These are phyloP conservation scores for Mucor mucedo DNA, from an alignment of 371 early-diverging fungal genomes.

Conservation along the genomic window DNA sequence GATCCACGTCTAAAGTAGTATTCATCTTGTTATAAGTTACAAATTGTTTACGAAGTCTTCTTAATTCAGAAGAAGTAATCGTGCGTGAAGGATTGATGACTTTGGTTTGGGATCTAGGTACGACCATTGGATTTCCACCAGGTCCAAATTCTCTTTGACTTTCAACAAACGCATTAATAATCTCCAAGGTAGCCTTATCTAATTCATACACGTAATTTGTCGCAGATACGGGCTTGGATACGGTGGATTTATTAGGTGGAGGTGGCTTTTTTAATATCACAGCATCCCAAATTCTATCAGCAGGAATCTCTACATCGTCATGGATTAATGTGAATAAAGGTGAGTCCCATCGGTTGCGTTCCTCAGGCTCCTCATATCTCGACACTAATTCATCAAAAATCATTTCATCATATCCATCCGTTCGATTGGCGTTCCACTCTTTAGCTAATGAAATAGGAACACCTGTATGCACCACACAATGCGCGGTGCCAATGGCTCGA, in stretches of 20 bases:
- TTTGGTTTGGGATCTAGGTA: conserved; percentile 60
- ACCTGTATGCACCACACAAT: conserved; percentile 86
- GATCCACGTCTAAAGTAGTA: conserved; percentile 67
- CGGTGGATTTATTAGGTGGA: conserved; percentile 86
- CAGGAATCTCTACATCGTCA: conserved; percentile 66
- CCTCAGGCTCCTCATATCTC: conserved; percentile 95
- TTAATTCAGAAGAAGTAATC: conserved; percentile 82
- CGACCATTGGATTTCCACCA: conserved; percentile 65
- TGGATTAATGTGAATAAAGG: conserved; percentile 89
- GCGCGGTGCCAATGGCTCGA: conserved; percentile 86
- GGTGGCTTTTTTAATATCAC: conserved; percentile 76
- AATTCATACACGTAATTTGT: conserved; percentile 92
- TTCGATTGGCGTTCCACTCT: conserved; percentile 66
- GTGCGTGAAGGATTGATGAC: conserved; percentile 75
- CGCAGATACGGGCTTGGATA: conserved; percentile 84
- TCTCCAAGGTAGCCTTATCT: conserved; percentile 80
- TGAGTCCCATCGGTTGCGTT: conserved; percentile 91
- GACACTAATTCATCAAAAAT: conserved; percentile 84
- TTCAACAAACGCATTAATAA: conserved; percentile 80
- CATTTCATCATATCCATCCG: conserved; percentile 58
- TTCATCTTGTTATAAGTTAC: conserved; percentile 87
- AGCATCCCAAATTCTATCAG: conserved; percentile 78
- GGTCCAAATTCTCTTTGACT: conserved; percentile 75
- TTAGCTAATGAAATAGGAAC: conserved; percentile 66
- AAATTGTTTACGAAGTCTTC: conserved; percentile 84